Conservation (phyloP, 2,329 filamentous ascomycete genomes). For the Scedosporium minutisporum region DNA sequence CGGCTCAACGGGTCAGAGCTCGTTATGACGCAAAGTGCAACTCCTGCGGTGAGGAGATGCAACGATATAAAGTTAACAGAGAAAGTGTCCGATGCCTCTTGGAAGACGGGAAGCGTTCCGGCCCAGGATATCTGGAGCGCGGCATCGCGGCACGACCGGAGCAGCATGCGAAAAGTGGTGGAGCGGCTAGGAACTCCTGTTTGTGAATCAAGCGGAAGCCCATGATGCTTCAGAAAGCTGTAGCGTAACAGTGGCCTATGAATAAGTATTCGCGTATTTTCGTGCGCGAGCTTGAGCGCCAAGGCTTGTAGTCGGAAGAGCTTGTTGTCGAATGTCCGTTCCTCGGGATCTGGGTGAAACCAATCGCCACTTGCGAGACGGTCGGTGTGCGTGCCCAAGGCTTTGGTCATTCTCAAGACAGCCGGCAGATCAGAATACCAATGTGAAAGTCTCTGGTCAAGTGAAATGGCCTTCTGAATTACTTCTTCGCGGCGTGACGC, state of each 20-base stretch:
- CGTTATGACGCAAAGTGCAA: constrained; percentile 15
- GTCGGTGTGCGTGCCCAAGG: background rate
- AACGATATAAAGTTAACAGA: constrained; percentile 15
- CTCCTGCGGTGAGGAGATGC: constrained; percentile 16
- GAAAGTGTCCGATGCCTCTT: constrained; percentile 14
- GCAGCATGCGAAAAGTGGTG: constrained; percentile 6
- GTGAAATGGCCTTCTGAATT: background rate
- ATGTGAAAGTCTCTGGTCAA: background rate
- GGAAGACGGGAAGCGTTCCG: constrained; percentile 7
- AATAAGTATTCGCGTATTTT: constrained; percentile 22
- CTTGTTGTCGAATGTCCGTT: constrained; percentile 6
- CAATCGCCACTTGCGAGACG: background rate
- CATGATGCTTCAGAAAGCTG: constrained; percentile 4
- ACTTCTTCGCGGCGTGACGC: background rate
- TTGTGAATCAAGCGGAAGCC: background rate
- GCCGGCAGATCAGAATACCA: background rate
- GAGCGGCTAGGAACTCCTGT: background rate
- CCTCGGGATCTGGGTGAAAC: background rate
- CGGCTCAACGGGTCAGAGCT: constrained; percentile 13
- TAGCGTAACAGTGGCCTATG: constrained; percentile 14
- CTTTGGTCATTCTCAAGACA: background rate
- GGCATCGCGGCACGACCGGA: constrained; percentile 12
- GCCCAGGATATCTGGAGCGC: constrained; percentile 14
- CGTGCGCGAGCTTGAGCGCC: constrained; percentile 20
- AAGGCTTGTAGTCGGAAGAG: constrained; percentile 22